Evolutionary conservation across 768 basidiomycete genomes (phyloP).

Genomic region (Chiua virens): DNA sequence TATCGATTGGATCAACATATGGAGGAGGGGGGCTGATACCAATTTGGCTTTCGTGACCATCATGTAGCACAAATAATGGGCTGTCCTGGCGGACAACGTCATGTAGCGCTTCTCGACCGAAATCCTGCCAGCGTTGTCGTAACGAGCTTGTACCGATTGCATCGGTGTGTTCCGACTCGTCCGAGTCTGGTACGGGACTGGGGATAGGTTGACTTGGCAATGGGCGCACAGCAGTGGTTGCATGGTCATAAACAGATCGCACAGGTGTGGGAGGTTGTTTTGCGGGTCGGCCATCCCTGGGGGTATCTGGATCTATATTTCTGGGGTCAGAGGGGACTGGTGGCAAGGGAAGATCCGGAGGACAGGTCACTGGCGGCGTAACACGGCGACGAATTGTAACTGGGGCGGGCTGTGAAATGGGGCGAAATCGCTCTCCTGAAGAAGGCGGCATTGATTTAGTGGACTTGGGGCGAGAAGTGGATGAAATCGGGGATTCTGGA

Average conservation of each 20-base stretch:
- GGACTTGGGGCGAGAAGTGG: neutral
- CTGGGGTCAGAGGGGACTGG: slow-evolving; percentile 18
- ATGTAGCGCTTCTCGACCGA: neutral
- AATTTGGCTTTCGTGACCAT: neutral
- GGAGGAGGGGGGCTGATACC: slow-evolving; percentile 19
- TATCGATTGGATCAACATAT: slow-evolving; percentile 7
- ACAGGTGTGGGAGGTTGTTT: slow-evolving; percentile 8
- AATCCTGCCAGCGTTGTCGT: slow-evolving; percentile 8
- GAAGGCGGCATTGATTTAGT: neutral
- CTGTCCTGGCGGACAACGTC: slow-evolving; percentile 22
- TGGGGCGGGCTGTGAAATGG: slow-evolving; percentile 1
- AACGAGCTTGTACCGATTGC: neutral
- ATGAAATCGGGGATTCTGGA: neutral
- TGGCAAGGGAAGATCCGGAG: slow-evolving; percentile 22
- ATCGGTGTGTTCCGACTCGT: slow-evolving; percentile 4
- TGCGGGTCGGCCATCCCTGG: neutral
- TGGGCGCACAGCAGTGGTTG: slow-evolving; percentile 9
- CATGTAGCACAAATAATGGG: slow-evolving; percentile 10
- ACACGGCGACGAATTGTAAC: slow-evolving; percentile 7
- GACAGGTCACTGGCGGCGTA: slow-evolving; percentile 8
- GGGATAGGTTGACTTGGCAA: slow-evolving; percentile 18
- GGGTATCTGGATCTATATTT: neutral
- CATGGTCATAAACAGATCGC: neutral
- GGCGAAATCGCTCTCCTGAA: slow-evolving; percentile 3
- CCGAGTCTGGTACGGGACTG: slow-evolving; percentile 12